phyloP scores from a whole-genome alignment of 192 early-diverging fungal species.

The Backusella australiensis region DNA sequence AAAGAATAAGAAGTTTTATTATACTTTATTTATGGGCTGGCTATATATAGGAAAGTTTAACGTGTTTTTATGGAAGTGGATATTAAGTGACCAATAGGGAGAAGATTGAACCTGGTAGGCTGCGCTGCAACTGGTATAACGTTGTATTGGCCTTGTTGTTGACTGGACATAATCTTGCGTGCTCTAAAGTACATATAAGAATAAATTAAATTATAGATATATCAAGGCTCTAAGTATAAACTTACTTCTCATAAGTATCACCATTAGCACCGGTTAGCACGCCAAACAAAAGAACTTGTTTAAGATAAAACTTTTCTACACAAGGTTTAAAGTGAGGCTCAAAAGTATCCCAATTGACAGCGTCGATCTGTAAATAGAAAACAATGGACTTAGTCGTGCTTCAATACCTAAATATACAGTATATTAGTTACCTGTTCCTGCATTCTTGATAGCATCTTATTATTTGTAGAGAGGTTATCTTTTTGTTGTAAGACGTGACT shows the following conservation, averaged over 20 bases:
- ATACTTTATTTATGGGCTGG: neutral
- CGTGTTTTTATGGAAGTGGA: neutral
- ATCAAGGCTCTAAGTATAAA: slow-evolving; percentile 14
- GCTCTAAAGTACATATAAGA: neutral
- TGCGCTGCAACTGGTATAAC: slow-evolving; percentile 52
- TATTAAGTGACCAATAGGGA: slow-evolving; percentile 50
- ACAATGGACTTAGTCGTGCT: neutral
- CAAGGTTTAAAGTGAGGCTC: slow-evolving; percentile 46
- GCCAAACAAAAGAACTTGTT: slow-evolving; percentile 53
- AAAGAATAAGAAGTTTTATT: neutral
- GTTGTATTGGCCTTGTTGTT: slow-evolving; percentile 48
- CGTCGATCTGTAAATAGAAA: slow-evolving; percentile 56
- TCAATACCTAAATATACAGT: neutral
- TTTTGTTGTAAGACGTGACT: slow-evolving; percentile 44
- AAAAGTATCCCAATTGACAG: slow-evolving; percentile 59
- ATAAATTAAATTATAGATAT: neutral
- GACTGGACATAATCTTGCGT: slow-evolving; percentile 16
- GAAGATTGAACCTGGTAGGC: slow-evolving; percentile 54
- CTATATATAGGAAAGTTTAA: neutral
- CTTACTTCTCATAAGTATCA: slow-evolving; percentile 44
- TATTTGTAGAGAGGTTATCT: neutral
- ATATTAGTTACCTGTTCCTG: slow-evolving; percentile 11
- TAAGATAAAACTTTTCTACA: slow-evolving; percentile 58
- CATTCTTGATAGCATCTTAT: neutral
- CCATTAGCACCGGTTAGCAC: slow-evolving; percentile 47